These are phyloP conservation scores for Chlorella sp. DNA, from an alignment of 139 green algal genomes.

Conservation along the genomic window DNA sequence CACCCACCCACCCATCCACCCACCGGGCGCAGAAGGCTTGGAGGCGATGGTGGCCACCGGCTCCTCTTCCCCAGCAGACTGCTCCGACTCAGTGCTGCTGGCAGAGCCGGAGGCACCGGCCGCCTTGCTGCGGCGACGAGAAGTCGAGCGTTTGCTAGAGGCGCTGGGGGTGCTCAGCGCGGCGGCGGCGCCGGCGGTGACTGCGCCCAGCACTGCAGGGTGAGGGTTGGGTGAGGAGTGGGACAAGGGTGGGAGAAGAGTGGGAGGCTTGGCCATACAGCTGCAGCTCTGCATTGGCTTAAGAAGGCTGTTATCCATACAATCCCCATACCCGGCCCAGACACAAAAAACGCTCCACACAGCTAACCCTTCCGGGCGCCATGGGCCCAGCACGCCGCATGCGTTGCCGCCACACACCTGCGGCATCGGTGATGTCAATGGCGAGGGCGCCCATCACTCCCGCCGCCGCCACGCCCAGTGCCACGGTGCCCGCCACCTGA, in stretches of 20 bases:
- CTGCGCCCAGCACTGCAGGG: constrained; percentile 21
- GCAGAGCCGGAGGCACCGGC: background rate
- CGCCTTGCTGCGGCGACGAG: background rate
- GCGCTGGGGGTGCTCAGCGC: constrained; percentile 12
- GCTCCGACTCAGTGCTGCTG: background rate
- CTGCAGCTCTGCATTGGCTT: no score
- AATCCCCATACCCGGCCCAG: no score
- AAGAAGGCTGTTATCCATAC: no score
- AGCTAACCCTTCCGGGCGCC: no score
- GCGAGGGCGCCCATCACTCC: constrained; percentile 15
- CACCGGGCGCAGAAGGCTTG: constrained; percentile 24
- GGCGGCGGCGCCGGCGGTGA: background rate
- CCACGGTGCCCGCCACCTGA: constrained; percentile 7
- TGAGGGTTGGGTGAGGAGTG: no score
- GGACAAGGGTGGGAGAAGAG: no score
- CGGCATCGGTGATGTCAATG: constrained; percentile 5
- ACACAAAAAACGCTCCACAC: no score
- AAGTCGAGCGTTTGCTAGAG: background rate
- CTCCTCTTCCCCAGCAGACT: background rate
- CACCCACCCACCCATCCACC: no score
- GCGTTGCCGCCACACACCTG: no score
- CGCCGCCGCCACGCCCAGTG: constrained; percentile 11
- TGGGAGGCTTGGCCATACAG: no score
- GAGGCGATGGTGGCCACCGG: constrained; percentile 1
- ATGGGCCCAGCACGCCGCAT: no score